Conservation (phyloP, 768 basidiomycete species). For the Agrocybe chaxingu region DNA sequence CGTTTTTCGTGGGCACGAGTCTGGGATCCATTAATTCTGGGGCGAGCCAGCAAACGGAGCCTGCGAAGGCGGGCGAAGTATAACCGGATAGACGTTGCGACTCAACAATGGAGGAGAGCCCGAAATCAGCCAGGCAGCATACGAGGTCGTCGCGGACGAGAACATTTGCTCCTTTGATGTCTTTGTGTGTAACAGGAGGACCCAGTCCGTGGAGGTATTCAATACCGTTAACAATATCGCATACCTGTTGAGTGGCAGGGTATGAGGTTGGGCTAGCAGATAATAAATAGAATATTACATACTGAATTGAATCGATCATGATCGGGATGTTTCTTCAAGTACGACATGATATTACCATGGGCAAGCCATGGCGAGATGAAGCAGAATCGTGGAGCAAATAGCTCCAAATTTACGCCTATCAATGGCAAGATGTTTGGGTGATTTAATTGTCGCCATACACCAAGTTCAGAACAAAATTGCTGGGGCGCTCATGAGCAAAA, state of each 20-base stretch:
- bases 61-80: conserved; percentile 6
- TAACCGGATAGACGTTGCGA: conserved; percentile 8
- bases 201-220: conserved; percentile 33
- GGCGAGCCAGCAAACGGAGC: conserved; percentile 17
- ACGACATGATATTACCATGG: conserved; percentile 18
- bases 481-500: neutral
- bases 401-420: conserved; percentile 15
- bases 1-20: neutral
- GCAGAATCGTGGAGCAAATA: conserved; percentile 12
- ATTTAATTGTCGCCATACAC: conserved; percentile 20
- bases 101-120: conserved; percentile 18
- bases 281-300: neutral
- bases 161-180: conserved; percentile 32
- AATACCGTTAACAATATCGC: conserved; percentile 31
- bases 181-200: conserved; percentile 39
- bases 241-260: conserved; percentile 11
- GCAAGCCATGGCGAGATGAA: conserved; percentile 22
- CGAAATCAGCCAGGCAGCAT: conserved; percentile 20
- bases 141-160: conserved; percentile 15
- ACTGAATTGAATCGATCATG: conserved; percentile 23
- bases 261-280: neutral
- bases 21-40: conserved; percentile 15
- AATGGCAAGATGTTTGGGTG: conserved; percentile 25
- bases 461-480: conserved; percentile 19
- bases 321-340: conserved; percentile 20